Base-by-base conservation (phyloP, 768 basidiomycete species). In the Amanita pallidorosea region DNA sequence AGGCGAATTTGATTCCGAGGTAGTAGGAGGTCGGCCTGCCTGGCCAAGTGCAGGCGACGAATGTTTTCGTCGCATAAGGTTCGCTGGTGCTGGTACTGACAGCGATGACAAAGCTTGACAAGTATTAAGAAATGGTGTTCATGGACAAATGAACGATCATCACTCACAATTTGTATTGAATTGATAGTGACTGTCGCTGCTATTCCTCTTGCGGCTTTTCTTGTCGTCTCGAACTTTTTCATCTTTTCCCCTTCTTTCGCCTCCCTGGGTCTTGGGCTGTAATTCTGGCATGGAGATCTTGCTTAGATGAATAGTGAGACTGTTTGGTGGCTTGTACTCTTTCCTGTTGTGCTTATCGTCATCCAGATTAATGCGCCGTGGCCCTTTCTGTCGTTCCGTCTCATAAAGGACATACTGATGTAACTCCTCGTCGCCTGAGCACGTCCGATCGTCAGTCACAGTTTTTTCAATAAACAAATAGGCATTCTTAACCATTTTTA, bases 211-310 rank as follows among this genome's bases (percentile, higher is more conserved):
- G 58, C 62, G 58, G 67, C 67, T 61, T 63, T 71, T 33, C 5
- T 33, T 33, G 33, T 33, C 71, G 63, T 68, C 64, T 66, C 69
- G 23, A 70, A 67, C 15, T 70, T 70, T 58, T 67, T 70, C 64
- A 66, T 69, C 57, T 67, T 69, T 13, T 58, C 52, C 46, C 56
- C 67, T 70, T 48, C 66, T 62, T n/a, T 63, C 58, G 35, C 55
- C 54, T 4, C 49, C 52, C 13, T 27, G 58, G 13, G 70, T 59
- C 53, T 72, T 75, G 3, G 85, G 85, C 57, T 76, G 75, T 13
- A 92, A 74, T 61, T 92, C 88, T 0, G 88, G 88, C 79, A 92
- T 90, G 12, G 82, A 71, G 44, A 92, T 88, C 71, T 91, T 91
- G 71, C 87, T 88, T 15, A 92, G 65, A 62, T 91, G 88, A 1